These are phyloP conservation scores for Alloascoidea hylecoeti DNA, from an alignment of 805 yeast genomes.

Conservation along the genomic window DNA sequence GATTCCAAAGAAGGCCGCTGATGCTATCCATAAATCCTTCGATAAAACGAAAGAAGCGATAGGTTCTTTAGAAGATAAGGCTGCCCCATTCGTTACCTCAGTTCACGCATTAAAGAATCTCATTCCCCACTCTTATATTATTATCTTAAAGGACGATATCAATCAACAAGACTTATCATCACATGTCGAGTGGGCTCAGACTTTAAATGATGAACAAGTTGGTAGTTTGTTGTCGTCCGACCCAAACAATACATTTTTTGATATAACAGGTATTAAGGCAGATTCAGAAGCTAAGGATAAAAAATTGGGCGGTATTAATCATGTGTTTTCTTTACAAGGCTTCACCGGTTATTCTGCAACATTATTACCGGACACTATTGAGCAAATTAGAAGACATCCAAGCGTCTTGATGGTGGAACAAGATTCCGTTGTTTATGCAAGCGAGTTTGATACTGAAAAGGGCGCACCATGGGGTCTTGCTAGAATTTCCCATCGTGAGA, in stretches of 20 bases:
- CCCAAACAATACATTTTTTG: conserved; percentile 1
- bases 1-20: neutral
- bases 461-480: conserved; percentile 95
- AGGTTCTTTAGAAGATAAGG: neutral
- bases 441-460: conserved; percentile 50
- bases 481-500: conserved; percentile 72
- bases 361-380: conserved; percentile 27
- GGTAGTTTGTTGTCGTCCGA: neutral
- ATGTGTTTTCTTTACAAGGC: conserved; percentile 20
- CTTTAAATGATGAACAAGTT: conserved; percentile 13
- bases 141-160: conserved; percentile 65
- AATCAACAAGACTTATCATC: conserved; percentile 35
- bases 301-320: conserved; percentile 12
- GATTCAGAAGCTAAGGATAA: no score
- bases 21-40: neutral
- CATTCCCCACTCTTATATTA: conserved; percentile 60
- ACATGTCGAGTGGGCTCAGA: conserved; percentile 57
- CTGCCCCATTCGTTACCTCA: neutral
- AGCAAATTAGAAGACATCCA: conserved; percentile 32
- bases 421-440: conserved; percentile 58
- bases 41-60: neutral
- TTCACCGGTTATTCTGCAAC: conserved; percentile 30
- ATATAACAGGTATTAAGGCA: neutral
- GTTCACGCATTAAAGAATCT: conserved; percentile 1
- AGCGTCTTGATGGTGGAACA: conserved; percentile 47